These are phyloP conservation scores for Crithidia brevicula DNA, from an alignment of 208 protist genomes.

Conservation along the genomic window DNA sequence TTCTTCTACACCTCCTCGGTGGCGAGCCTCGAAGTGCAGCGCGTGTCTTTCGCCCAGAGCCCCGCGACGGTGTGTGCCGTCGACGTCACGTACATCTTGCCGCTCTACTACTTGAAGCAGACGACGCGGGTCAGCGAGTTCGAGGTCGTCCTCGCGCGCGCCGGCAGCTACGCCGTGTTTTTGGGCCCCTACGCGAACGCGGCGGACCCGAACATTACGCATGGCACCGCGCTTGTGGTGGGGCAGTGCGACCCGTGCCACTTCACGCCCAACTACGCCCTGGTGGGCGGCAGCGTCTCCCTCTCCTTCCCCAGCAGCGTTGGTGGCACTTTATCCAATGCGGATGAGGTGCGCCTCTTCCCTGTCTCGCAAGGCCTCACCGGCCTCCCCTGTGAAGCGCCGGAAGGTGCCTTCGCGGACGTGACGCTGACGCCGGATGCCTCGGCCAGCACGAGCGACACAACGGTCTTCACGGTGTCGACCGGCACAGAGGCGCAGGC, in stretches of 20 bases:
- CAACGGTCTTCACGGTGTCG: slow-evolving; percentile 54
- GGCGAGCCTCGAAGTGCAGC: slow-evolving; percentile 35
- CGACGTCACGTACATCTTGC: slow-evolving; percentile 50
- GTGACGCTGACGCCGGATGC: slow-evolving; percentile 51
- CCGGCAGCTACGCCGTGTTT: slow-evolving; percentile 71
- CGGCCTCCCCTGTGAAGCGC: slow-evolving; percentile 54
- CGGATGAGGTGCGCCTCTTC: slow-evolving; percentile 74
- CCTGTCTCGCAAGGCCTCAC: slow-evolving; percentile 49
- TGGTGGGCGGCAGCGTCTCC: slow-evolving; percentile 45
- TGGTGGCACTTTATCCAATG: slow-evolving; percentile 39
- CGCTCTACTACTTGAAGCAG: slow-evolving; percentile 50
- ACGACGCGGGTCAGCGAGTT: slow-evolving; percentile 45
- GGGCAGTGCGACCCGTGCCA: slow-evolving; percentile 80
- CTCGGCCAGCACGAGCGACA: slow-evolving; percentile 26
- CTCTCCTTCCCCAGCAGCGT: slow-evolving; percentile 65
- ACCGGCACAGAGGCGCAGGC: slow-evolving; percentile 42
- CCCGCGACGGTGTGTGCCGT: slow-evolving; percentile 50
- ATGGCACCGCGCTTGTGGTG: slow-evolving; percentile 55
- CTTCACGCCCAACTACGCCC: slow-evolving; percentile 67
- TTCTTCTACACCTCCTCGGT: slow-evolving; percentile 60
- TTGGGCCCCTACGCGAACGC: slow-evolving; percentile 45
- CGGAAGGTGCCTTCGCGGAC: slow-evolving; percentile 59
- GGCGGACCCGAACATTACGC: slow-evolving; percentile 59
- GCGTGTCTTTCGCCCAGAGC: slow-evolving; percentile 59
- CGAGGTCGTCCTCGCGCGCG: slow-evolving; percentile 43